Evolutionary conservation across 345 rosid species (phyloP).

Genomic region (Noccaea bulbosa): DNA sequence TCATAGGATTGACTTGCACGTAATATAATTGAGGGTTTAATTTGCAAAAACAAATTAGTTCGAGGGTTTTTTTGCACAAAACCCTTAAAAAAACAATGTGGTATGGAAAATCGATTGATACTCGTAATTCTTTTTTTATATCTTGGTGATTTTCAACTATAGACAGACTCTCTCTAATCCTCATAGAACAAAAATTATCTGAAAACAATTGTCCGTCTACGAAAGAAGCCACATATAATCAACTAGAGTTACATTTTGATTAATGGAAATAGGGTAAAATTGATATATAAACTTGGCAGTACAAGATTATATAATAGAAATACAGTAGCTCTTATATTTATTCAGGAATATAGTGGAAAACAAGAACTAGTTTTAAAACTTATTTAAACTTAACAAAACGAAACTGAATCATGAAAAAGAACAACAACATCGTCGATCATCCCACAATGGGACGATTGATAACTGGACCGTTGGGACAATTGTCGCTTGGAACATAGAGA

Average conservation of each 20-base stretch:
- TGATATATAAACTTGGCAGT: neutral
- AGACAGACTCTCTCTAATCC: neutral
- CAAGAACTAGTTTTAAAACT: neutral
- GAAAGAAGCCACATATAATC: too few relatives aligned
- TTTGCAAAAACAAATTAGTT: too few relatives aligned
- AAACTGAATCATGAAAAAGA: neutral
- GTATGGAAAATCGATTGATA: too few relatives aligned
- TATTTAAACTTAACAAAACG: neutral
- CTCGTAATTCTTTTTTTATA: too few relatives aligned
- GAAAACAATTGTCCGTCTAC: too few relatives aligned
- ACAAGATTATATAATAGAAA: neutral
- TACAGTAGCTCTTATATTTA: neutral
- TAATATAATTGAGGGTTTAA: too few relatives aligned
- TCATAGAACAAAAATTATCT: too few relatives aligned
- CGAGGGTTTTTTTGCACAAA: too few relatives aligned
- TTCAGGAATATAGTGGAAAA: neutral
- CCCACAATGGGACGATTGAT: slow-evolving; percentile 18
- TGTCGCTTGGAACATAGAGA: slow-evolving; percentile 18
- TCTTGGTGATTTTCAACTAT: neutral
- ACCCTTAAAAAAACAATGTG: too few relatives aligned
- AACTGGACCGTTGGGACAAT: slow-evolving; percentile 38
- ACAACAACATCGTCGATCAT: neutral
- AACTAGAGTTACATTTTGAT: neutral
- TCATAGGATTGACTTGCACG: too few relatives aligned
- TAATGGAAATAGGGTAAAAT: neutral